Percentiles rank a stretch among this genome's conserved stretches.
These are phyloP conservation scores for Auxenochlorella pyrenoidosa DNA, from an alignment of 139 green algal genomes.

Conservation along the genomic window DNA sequence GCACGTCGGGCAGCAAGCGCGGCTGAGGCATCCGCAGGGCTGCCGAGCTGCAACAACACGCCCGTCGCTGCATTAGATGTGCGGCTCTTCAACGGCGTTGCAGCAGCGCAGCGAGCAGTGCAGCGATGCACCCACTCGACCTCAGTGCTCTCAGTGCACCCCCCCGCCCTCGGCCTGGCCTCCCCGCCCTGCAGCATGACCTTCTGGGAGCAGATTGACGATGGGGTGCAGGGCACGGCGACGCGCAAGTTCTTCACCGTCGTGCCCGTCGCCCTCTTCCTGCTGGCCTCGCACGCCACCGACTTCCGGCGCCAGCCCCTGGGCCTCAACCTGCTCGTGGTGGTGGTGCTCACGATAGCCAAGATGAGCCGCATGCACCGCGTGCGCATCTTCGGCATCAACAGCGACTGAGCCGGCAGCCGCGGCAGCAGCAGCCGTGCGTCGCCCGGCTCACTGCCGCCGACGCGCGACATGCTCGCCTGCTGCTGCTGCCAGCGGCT, in stretches of 20 bases:
- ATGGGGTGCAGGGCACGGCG: constrained; percentile 73
- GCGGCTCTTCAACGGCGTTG: neutral
- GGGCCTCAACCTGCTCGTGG: constrained; percentile 83
- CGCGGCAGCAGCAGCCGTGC: neutral
- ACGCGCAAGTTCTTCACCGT: constrained; percentile 92
- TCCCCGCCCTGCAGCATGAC: constrained; percentile 65
- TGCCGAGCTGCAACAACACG: too few species aligned
- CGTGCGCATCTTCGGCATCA: constrained; percentile 86
- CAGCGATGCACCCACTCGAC: too few species aligned
- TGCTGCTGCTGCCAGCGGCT: neutral
- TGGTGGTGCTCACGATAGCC: constrained; percentile 83
- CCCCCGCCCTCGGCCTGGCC: neutral
- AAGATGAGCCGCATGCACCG: constrained; percentile 91
- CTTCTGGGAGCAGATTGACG: constrained; percentile 91
- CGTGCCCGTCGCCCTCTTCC: constrained; percentile 85
- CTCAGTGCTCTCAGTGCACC: too few species aligned
- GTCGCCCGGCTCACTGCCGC: neutral
- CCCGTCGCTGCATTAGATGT: neutral
- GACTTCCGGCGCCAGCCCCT: constrained; percentile 89
- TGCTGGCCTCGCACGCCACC: constrained; percentile 85
- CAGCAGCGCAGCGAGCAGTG: too few species aligned
- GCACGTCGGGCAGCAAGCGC: too few species aligned
- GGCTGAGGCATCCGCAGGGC: too few species aligned
- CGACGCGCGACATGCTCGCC: neutral
- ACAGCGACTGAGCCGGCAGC: constrained; percentile 60